Evolutionary conservation across 768 basidiomycete genomes (phyloP), one percentile per base, ranked within the genome.

Genomic region (Xerocomellus chrysenteron): DNA sequence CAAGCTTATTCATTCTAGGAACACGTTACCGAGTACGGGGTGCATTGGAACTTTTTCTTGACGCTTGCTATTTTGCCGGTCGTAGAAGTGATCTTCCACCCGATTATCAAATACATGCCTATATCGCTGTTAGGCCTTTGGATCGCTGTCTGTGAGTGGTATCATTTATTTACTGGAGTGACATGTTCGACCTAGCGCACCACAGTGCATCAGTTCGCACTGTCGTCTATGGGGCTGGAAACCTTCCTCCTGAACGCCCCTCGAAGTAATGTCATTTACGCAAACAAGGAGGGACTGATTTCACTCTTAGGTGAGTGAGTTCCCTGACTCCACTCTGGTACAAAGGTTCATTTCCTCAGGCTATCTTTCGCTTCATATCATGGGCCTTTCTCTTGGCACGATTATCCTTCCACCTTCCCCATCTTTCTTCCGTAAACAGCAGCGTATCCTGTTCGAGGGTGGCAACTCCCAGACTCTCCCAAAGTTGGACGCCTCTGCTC

Each of bases 1-100:
- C 10, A 17, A 45, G 52, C 52, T 51, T 21, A 58, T 28, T 19
- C 42, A 13, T 36, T 24, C 33, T 77, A 88, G 95, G 97, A 98
- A 76, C 97, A 98, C 57, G 87, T 90, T 52, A 88, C 94, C 0
- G 97, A 99, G 74, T 98, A 98, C 61, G 97, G 97, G 0, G 84
- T 85, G 0, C 96, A 98, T 65, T 99, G 97, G 97, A 98, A 98
- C 69, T 98, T 98, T 74, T 99, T 99, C 80, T 81, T 98, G 62
- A 98, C 97, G 0, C 78, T 98, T 21, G 93, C 88, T 0, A 62
- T 92, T 1, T 68, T 98, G 6, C 94, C 94, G 0, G 66, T 92
- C 4, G 72, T 90, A 13, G 85, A 92, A 65, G 80, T 86, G 3
- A 43, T 83, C 0, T 69, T 94, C 4, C 87, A 90, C 54, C 90